Base-by-base conservation (phyloP, 305 asterid species). In the Solanum aculeatissimum region DNA sequence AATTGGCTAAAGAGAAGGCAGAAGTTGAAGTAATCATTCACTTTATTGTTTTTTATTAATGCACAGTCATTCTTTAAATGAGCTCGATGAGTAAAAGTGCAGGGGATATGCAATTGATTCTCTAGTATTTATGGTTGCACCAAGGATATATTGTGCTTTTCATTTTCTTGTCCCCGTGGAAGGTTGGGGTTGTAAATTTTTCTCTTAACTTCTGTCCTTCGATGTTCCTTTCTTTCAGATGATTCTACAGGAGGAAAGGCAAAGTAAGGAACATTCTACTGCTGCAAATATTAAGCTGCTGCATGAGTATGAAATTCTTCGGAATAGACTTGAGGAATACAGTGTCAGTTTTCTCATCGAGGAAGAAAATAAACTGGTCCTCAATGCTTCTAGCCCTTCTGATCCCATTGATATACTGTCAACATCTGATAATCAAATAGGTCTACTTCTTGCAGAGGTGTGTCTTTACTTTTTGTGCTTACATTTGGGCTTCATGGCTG, bases 381-480 rank as follows among this genome's bases (percentile, higher is more conserved):
- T 88, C 88, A 91, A 90, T 70, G 84, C 87, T 65, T 86, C 84
- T 42, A 81, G 89, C 23, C 91, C 93, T 42, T 81, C 92, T 81
- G 94, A 91, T 84, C 89, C 92, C 47, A 84, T 90, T 40, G 91
- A 90, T 83, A 57, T 87, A 79, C 83, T 92, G 88, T 83, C 88
- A 65, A 85, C 93, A 84, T 89, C 92, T 1, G 93, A 90, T 69
- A 86, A 89, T 74, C 92, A 88, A 82, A 87, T 90, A 60, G 85
- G 90, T 86, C 90, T 86, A 83, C 93, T 91, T 42, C 93, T 90
- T 83, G 92, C 88, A 51, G 94, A 93, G 95, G 97, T 92, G 62
- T 57, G 80, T 29, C 29, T 29, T 51, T 51, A 32, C 45, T 16
- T 51, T 77, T 23, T 16, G 45, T 10, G 27, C 42, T 77, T 18